Evolutionary conservation across 768 basidiomycete genomes (phyloP).

Genomic region (Tephrocybe sp.): DNA sequence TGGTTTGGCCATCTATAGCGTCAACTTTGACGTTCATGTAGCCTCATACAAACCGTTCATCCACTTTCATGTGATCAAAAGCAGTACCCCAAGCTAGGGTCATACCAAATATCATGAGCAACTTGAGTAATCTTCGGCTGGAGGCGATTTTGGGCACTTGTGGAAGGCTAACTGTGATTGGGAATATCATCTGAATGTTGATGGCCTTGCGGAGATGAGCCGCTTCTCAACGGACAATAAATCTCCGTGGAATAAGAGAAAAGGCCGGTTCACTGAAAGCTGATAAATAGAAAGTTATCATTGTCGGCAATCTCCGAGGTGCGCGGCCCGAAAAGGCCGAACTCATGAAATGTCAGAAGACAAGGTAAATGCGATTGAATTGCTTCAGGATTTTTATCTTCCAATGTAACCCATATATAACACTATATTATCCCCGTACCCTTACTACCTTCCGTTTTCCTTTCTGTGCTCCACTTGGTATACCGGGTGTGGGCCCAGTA

Average conservation of each 20-base stretch:
- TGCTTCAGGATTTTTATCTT: conserved; percentile 3
- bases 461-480: conserved; percentile 51
- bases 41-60: too few relatives aligned
- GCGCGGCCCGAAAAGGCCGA: background rate
- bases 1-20: background rate
- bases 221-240: conserved; percentile 1
- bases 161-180: background rate
- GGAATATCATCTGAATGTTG: background rate
- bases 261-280: background rate
- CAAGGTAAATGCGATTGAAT: background rate
- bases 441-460: conserved; percentile 81
- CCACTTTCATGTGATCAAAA: too few relatives aligned
- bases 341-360: background rate
- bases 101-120: background rate
- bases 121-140: background rate
- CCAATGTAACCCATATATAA: conserved; percentile 2
- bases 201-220: background rate
- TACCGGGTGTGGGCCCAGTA: conserved; percentile 32
- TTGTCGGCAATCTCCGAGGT: conserved; percentile 13
- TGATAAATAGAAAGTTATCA: background rate
- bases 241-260: background rate
- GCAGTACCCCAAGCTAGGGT: conserved; percentile 15
- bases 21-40: background rate
- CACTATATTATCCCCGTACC: conserved; percentile 51
- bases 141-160: background rate